These are phyloP conservation scores for Cucumis melo DNA, from an alignment of 306 rosid species.

Conservation along the genomic window DNA sequence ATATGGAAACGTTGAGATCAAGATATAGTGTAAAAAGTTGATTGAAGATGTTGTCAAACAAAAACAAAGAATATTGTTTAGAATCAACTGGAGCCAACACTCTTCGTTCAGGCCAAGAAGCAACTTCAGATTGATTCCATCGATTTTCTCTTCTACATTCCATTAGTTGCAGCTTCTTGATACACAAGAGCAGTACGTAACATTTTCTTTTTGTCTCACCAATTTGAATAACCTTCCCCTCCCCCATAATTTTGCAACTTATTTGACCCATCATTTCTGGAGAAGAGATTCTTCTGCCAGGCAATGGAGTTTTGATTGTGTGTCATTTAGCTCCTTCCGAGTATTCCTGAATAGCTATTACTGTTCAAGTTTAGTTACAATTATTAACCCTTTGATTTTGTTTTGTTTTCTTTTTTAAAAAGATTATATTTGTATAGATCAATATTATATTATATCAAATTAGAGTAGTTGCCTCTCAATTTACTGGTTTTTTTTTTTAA, in stretches of 20 bases:
- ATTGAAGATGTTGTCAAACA: neutral
- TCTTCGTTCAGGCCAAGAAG: neutral
- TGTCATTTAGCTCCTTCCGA: neutral
- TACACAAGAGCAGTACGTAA: neutral
- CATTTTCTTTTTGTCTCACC: neutral
- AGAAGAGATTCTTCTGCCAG: neutral
- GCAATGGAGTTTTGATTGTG: slow-evolving; percentile 3
- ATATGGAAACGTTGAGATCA: slow-evolving; percentile 46
- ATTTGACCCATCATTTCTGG: neutral
- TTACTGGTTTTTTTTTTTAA: neutral
- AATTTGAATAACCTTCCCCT: neutral
- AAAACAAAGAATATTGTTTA: neutral
- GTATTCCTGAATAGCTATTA: neutral
- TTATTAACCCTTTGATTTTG: neutral
- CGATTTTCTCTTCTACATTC: neutral
- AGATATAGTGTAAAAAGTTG: slow-evolving; percentile 14
- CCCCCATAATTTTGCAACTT: neutral
- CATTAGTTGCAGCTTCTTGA: slow-evolving; percentile 3
- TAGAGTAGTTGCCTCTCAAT: neutral
- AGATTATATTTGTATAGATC: neutral
- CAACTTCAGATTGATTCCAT: neutral
- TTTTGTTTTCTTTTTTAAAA: too few relatives aligned
- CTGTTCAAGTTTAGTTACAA: neutral
- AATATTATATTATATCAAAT: neutral
- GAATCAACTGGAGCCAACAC: neutral